These are phyloP conservation scores for Teunomyces stri DNA, from an alignment of 805 yeast species.

Conservation along the genomic window DNA sequence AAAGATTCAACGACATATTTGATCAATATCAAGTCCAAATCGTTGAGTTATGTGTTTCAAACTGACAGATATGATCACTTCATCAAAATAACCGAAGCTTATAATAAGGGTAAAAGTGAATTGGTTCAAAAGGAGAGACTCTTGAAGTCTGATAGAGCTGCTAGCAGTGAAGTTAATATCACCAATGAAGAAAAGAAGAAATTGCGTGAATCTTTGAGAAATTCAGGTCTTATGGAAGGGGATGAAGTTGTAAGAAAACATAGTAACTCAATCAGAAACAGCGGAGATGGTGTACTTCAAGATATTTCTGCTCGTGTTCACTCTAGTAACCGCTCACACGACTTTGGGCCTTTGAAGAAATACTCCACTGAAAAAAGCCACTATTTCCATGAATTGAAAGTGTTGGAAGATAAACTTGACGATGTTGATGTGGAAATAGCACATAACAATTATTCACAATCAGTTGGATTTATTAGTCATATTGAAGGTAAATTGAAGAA, in stretches of 20 bases:
- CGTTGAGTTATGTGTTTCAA: conserved; percentile 54
- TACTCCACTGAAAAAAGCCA: conserved; percentile 24
- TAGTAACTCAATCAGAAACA: conserved; percentile 26
- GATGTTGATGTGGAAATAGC: conserved; percentile 68
- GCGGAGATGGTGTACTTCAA: conserved; percentile 47
- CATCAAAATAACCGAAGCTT: conserved; percentile 51
- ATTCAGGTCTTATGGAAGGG: conserved; percentile 47
- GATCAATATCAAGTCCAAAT: conserved; percentile 47
- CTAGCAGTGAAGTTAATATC: conserved; percentile 12
- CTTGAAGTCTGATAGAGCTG: conserved; percentile 13
- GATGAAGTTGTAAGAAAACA: conserved; percentile 29
- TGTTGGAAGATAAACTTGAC: conserved; percentile 60
- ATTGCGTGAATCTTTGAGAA: conserved; percentile 45
- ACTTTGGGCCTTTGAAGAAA: conserved; percentile 23
- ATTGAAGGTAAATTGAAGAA: conserved; percentile 31
- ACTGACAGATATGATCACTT: conserved; percentile 61
- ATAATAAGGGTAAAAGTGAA: conserved; percentile 61
- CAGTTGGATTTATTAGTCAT: conserved; percentile 41
- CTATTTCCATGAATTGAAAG: conserved; percentile 46
- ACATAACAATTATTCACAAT: conserved; percentile 50
- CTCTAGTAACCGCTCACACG: conserved; percentile 54
- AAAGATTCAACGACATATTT: conserved; percentile 31
- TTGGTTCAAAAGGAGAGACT: conserved; percentile 29
- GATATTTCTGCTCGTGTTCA: conserved; percentile 62
- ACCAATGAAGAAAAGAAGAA: conserved; percentile 38